Conservation (phyloP, 129 eudicot genomes). For the Tanacetum coccineum region DNA sequence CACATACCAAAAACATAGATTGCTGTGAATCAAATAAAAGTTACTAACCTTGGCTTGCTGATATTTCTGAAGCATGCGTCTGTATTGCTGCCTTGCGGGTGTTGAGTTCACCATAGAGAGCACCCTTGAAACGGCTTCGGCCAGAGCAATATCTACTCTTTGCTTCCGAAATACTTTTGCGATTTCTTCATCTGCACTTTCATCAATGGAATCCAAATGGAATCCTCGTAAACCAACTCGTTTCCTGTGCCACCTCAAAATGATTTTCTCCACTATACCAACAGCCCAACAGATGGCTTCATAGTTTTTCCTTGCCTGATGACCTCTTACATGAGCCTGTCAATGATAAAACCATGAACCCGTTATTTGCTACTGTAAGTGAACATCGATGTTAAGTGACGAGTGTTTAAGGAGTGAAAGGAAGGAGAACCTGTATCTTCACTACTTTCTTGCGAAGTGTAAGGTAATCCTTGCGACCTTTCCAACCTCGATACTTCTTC, state of each 20-base stretch:
- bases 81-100: slow-evolving; percentile 81
- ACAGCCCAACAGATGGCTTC: slow-evolving; percentile 88
- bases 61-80: slow-evolving; percentile 68
- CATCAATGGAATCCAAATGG: slow-evolving; percentile 46
- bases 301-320: slow-evolving; percentile 77
- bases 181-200: slow-evolving; percentile 56
- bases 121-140: slow-evolving; percentile 83
- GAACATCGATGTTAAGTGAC: neutral
- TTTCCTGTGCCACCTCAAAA: slow-evolving; percentile 85
- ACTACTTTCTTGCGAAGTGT: slow-evolving; percentile 85
- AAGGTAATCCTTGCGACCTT: slow-evolving; percentile 76
- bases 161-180: slow-evolving; percentile 61
- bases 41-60: slow-evolving; percentile 67
- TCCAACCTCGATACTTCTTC: slow-evolving; percentile 84
- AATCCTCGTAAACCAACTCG: slow-evolving; percentile 87
- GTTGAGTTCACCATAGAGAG: slow-evolving; percentile 73
- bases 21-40: slow-evolving; percentile 12
- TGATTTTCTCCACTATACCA: slow-evolving; percentile 69
- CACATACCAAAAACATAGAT: neutral
- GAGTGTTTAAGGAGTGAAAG: slow-evolving; percentile 1
- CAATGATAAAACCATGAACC: slow-evolving; percentile 7
- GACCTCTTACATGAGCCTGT: slow-evolving; percentile 96
- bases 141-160: slow-evolving; percentile 67
- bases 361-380: neutral
- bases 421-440: slow-evolving; percentile 69